These are phyloP conservation scores for Closterium sp. DNA, from an alignment of 139 green algal genomes.

Conservation along the genomic window DNA sequence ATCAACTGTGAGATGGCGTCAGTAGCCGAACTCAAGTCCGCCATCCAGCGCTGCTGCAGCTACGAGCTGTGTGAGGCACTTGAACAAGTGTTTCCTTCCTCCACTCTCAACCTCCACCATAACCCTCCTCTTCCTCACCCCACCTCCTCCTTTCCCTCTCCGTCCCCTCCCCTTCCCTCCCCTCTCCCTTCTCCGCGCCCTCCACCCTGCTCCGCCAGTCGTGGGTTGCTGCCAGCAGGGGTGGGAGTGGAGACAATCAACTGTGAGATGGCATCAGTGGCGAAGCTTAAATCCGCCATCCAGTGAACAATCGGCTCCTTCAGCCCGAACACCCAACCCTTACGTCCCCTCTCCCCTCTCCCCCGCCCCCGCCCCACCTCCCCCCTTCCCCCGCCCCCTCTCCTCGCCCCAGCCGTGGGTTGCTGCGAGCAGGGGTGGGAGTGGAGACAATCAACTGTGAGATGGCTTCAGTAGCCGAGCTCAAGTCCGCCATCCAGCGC, in stretches of 20 bases:
- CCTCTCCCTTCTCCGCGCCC: too few relatives aligned
- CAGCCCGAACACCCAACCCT: neutral
- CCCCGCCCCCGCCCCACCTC: neutral
- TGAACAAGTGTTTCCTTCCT: too few relatives aligned
- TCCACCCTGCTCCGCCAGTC: constrained; percentile 20
- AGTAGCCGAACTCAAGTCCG: constrained; percentile 63
- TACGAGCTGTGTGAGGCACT: too few relatives aligned
- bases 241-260: constrained; percentile 90
- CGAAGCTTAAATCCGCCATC: constrained; percentile 71
- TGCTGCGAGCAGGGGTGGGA: constrained; percentile 82
- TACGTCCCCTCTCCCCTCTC: neutral
- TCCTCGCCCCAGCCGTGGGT: constrained; percentile 66
- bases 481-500: constrained; percentile 62
- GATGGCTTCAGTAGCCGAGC: constrained; percentile 58
- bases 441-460: constrained; percentile 93
- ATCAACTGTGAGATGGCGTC: constrained; percentile 83
- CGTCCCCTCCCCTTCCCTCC: too few relatives aligned
- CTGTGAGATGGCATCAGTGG: constrained; percentile 67
- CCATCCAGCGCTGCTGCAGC: constrained; percentile 64
- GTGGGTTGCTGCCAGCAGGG: constrained; percentile 79
- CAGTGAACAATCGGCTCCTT: too few relatives aligned
- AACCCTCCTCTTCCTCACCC: too few relatives aligned
- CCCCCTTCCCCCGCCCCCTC: neutral
- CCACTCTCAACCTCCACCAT: too few relatives aligned
- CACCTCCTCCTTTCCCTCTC: too few relatives aligned